Evolutionary conservation across 306 rosid species (phyloP), one percentile per base, ranked within the genome.

Genomic region (Lotus japonicus): DNA sequence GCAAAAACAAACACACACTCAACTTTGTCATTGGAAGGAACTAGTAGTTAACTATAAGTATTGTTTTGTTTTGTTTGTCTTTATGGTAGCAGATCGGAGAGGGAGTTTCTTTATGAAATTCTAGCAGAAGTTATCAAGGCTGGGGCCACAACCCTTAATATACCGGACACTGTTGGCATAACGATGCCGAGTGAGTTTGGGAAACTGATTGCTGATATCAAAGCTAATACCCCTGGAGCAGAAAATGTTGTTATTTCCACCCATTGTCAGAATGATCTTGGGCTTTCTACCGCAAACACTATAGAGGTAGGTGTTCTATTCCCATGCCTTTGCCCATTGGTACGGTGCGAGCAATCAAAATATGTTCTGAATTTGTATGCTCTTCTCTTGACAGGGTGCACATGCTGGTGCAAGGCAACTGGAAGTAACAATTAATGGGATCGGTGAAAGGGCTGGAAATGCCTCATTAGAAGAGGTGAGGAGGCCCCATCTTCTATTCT

Each of bases 371-470:
- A 19, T 71, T 61, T 38, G 46, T 61, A 46, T 61, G 64, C 31
- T 77, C 52, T 73, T 75, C 31, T 81, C 39, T 64, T 64, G 77
- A 70, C 89, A 95, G 99, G 99, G 99, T 77, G 99, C 96, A 51
- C 81, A 82, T 23, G 83, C 87, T 11, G 99, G 99, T 79, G 99
- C 99, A 39, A 87, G 99, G 76, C 99, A 95, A 62, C 42, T 95
- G 81, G 99, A 95, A 81, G 99, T 95, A 58, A 95, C 99, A 5
- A 81, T 95, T 64, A 95, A 95, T 73, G 99, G 99, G 74, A 95
- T 95, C 48, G 99, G 99, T 73, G 99, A 95, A 85, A 87, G 99
- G 84, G 99, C 99, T 54, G 99, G 99, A 58, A 95, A 95, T 81
- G 99, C 99, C 72, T 88, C 99, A 0, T 53, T 95, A 18, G 99